Evolutionary conservation across 805 yeast genomes (phyloP).

Genomic region (Scheffersomyces spartinae): DNA sequence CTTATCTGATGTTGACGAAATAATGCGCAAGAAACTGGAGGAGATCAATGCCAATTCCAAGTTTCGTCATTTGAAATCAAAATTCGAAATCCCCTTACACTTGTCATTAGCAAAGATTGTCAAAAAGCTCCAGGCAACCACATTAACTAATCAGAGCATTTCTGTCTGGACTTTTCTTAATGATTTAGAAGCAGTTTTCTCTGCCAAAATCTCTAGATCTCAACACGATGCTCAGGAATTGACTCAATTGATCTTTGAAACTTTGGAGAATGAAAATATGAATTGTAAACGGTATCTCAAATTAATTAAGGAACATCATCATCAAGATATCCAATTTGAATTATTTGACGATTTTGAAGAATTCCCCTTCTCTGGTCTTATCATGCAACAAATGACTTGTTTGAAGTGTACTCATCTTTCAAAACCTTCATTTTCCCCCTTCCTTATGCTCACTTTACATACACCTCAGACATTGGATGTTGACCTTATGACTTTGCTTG

Average conservation of each 20-base stretch:
- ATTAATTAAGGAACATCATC: constrained; percentile 5
- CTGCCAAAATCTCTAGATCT: constrained; percentile 60
- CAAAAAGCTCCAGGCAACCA: constrained; percentile 50
- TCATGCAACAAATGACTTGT: constrained; percentile 61
- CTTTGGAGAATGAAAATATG: constrained; percentile 55
- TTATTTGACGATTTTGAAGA: too few relatives aligned
- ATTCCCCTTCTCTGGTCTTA: constrained; percentile 64
- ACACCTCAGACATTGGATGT: constrained; percentile 50
- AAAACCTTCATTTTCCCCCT: constrained; percentile 44
- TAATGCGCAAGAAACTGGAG: too few relatives aligned
- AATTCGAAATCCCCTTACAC: constrained; percentile 41
- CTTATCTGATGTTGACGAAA: constrained; percentile 7
- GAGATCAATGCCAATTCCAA: too few relatives aligned
- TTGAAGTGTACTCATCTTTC: constrained; percentile 53
- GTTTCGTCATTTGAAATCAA: too few relatives aligned
- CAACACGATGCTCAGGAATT: constrained; percentile 97
- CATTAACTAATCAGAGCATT: constrained; percentile 37
- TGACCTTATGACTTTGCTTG: constrained; percentile 41
- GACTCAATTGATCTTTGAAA: constrained; percentile 69
- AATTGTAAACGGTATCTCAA: constrained; percentile 24
- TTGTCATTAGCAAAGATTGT: constrained; percentile 41
- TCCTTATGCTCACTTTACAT: constrained; percentile 61
- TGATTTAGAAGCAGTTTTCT: constrained; percentile 60
- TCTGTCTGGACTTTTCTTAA: constrained; percentile 75
- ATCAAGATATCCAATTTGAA: too few relatives aligned